A percentile compares a stretch with the other conserved stretches of the same genome.
Conservation (phyloP, 148 eudicot genomes). For the Chenopodium album region DNA sequence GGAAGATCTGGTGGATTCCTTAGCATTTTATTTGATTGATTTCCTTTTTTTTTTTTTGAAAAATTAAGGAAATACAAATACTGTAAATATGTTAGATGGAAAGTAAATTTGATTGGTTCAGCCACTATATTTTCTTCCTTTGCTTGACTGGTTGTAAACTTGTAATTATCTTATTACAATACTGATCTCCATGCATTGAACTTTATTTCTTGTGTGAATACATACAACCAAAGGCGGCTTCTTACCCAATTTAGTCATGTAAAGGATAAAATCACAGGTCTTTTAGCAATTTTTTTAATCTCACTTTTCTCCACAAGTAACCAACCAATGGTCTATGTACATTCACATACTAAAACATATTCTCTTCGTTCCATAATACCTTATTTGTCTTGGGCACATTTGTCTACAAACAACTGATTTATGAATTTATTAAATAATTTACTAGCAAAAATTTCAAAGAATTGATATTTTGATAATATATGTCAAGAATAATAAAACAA, state of each 20-base stretch:
- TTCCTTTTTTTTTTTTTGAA: background rate
- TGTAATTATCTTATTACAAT: background rate
- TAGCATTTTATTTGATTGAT: background rate
- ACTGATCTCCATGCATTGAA: constrained; percentile 10
- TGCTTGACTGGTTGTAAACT: background rate
- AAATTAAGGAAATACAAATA: too few relatives aligned
- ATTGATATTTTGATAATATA: too few relatives aligned
- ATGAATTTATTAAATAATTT: too few relatives aligned
- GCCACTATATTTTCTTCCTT: background rate
- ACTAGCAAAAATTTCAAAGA: too few relatives aligned
- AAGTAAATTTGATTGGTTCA: background rate
- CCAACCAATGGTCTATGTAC: background rate
- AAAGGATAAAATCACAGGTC: background rate
- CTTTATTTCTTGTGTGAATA: constrained; percentile 1
- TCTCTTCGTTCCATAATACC: too few relatives aligned
- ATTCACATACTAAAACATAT: background rate
- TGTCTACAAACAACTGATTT: too few relatives aligned
- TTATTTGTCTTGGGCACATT: too few relatives aligned
- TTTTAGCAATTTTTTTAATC: background rate
- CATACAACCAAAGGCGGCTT: constrained; percentile 15
- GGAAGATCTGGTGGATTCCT: constrained; percentile 17
- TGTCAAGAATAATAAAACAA: too few relatives aligned
- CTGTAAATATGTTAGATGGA: background rate
- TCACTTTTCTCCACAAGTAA: background rate
- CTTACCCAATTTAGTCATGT: background rate